A percentile compares a stretch with the other conserved stretches of the same genome.
Evolutionary conservation across 441 rosid genomes (phyloP).

Genomic region (Viola pubescens): DNA sequence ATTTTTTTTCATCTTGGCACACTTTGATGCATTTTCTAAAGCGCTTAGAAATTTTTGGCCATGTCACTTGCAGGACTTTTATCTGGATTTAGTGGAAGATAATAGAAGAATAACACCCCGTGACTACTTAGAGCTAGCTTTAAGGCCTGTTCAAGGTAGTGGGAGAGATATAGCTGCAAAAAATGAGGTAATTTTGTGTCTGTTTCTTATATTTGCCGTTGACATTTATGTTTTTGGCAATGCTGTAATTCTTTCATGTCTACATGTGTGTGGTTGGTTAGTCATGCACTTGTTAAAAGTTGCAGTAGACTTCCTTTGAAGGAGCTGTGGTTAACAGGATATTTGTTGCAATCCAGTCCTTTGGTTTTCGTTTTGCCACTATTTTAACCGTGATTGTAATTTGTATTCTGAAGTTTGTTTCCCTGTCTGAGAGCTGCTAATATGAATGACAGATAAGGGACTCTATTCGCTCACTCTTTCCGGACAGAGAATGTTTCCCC

Average conservation of each 20-base stretch:
- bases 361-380: not conserved
- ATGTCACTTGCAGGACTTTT: constrained; percentile 64
- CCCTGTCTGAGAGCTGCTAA: constrained; percentile 20
- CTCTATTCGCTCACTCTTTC: constrained; percentile 78
- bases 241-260: not conserved
- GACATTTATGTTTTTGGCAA: not conserved
- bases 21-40: not conserved
- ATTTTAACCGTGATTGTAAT: too few relatives aligned
- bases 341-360: not conserved
- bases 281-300: not conserved
- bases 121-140: constrained; percentile 90
- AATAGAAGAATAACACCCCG: constrained; percentile 81
- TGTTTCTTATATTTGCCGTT: not conserved
- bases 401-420: constrained; percentile 2
- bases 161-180: constrained; percentile 81
- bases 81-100: constrained; percentile 81
- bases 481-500: constrained; percentile 74
- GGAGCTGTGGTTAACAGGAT: not conserved
- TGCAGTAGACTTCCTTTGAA: not conserved
- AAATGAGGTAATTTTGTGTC: constrained; percentile 62
- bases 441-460: constrained; percentile 62
- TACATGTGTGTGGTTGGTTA: not conserved
- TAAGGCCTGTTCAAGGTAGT: constrained; percentile 75
- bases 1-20: too few relatives aligned
- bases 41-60: constrained; percentile 3